A percentile compares a stretch with the other conserved stretches of the same genome.
phyloP scores from a whole-genome alignment of 1,139 yeast genomes.

The Nakaseomyces uthaithaninus region DNA sequence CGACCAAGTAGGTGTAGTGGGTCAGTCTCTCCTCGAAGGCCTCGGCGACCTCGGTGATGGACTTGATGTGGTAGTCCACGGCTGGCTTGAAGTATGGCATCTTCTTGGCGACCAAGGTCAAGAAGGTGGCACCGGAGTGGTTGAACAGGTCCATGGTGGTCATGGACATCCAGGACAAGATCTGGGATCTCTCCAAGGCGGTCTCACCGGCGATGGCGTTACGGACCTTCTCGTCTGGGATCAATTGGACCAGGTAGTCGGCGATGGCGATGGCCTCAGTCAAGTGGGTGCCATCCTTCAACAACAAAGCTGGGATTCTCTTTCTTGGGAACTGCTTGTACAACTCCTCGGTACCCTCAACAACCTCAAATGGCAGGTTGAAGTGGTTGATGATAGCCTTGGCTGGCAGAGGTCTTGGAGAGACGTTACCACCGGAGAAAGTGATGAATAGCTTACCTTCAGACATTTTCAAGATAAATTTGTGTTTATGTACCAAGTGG shows the following conservation, averaged over 20 bases:
- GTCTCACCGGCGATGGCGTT: slow-evolving; percentile 46
- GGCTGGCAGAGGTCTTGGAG: slow-evolving; percentile 50
- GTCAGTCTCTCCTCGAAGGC: slow-evolving; percentile 53
- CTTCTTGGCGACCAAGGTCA: slow-evolving; percentile 26
- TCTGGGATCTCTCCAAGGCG: slow-evolving; percentile 55
- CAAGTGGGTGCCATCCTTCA: slow-evolving; percentile 72
- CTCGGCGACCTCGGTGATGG: slow-evolving; percentile 36
- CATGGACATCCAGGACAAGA: slow-evolving; percentile 67
- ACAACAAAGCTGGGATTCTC: slow-evolving; percentile 69
- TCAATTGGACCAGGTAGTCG: slow-evolving; percentile 30
- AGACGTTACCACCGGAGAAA: slow-evolving; percentile 23
- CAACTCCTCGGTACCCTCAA: slow-evolving; percentile 37
- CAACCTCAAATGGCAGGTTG: slow-evolving; percentile 60
- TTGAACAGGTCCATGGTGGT: slow-evolving; percentile 56
- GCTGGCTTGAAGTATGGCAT: slow-evolving; percentile 64
- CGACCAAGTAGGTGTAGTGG: slow-evolving; percentile 72
- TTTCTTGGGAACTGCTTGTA: slow-evolving; percentile 60
- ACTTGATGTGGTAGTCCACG: slow-evolving; percentile 44
- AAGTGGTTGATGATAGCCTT: slow-evolving; percentile 70
- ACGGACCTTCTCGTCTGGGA: slow-evolving; percentile 24
- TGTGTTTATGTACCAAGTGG: too few relatives aligned
- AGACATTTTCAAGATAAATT: slow-evolving; percentile 39
- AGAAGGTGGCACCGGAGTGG: slow-evolving; percentile 28
- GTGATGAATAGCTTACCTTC: slow-evolving; percentile 55
- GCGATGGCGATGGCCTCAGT: slow-evolving; percentile 70